Evolutionary conservation across 2,329 filamentous ascomycete species (phyloP), one percentile per base, ranked within the genome.

Genomic region (Lecanicillium sp.): DNA sequence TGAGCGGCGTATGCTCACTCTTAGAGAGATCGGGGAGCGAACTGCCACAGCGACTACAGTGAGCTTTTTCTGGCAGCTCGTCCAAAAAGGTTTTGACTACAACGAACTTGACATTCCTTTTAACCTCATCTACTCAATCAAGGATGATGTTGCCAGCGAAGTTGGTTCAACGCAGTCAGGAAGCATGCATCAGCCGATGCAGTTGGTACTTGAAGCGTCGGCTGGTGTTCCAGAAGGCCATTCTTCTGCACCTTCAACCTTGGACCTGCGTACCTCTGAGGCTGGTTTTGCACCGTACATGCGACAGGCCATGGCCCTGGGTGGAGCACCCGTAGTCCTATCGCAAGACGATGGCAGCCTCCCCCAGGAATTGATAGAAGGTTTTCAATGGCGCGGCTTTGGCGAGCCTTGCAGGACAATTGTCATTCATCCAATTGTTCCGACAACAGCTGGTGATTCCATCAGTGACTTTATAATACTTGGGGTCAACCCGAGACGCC

Each of bases 61-160:
- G 2, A 78, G 77, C 51, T 69, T 67, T 9, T 90, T 90, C 53
- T 92, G 85, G 85, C 64, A 67, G 2, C 73, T 83, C 48, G 78
- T 88, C 2, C 68, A 80, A 29, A 66, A 72, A 38, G 83, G 83
- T 2, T 67, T 90, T 27, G 77, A 83, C 44, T 80, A 77, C 51
- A 89, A 89, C 53, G 78, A 85, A 48, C 70, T 73, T 42, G 85
- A 92, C 55, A 75, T 84, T 4, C 85, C 85, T 0, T 86, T 90
- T 52, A 78, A 78, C 15, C 64, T 90, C 43, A 70, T 90, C 1
- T 92, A 92, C 57, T 87, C 83, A 1, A 78, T 86, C 3, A 71
- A 65, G 37, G 83, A 88, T 35, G 82, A 87, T 14, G 61, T 56
- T 8, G 83, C 86, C 45, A 85, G 79, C 53, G 84, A 89, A 42